Conservation (phyloP, 139 green algal species). For the Chlorella sp. region DNA sequence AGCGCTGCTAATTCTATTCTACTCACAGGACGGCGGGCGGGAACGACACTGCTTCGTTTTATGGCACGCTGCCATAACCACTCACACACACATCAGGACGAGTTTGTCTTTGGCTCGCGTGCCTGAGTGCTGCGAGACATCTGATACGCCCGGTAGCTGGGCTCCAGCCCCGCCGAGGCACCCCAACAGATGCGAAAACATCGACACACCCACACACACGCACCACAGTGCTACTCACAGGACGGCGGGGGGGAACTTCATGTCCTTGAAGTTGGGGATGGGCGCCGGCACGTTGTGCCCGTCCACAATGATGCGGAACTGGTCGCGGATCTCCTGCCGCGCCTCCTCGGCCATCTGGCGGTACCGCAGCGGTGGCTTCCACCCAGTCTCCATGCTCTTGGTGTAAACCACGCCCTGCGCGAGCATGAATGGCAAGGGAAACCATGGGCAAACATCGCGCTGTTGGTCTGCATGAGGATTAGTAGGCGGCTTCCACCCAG, state of each 20-base stretch:
- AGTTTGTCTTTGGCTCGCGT: too few relatives aligned
- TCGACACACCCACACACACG: background rate
- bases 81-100: too few relatives aligned
- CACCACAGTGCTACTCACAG: conserved; percentile 7
- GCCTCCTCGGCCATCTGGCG: conserved; percentile 52
- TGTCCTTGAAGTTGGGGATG: conserved; percentile 75
- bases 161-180: too few relatives aligned
- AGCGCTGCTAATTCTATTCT: too few relatives aligned
- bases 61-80: too few relatives aligned
- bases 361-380: conserved; percentile 82
- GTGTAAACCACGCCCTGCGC: conserved; percentile 70
- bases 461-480: too few relatives aligned
- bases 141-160: too few relatives aligned
- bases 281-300: conserved; percentile 83
- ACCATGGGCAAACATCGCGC: too few relatives aligned
- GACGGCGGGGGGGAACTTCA: conserved; percentile 53
- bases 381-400: conserved; percentile 78
- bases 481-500: conserved; percentile 94
- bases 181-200: background rate
- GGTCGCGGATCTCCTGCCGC: conserved; percentile 64
- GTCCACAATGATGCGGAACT: conserved; percentile 87
- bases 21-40: too few relatives aligned
- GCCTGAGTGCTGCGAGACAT: too few relatives aligned
- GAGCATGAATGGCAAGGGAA: too few relatives aligned
- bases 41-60: too few relatives aligned